A percentile compares a stretch with the other conserved stretches of the same genome.
These are phyloP conservation scores for Moniliophthora roreri DNA, from an alignment of 1,284 basidiomycete species.

Conservation along the genomic window DNA sequence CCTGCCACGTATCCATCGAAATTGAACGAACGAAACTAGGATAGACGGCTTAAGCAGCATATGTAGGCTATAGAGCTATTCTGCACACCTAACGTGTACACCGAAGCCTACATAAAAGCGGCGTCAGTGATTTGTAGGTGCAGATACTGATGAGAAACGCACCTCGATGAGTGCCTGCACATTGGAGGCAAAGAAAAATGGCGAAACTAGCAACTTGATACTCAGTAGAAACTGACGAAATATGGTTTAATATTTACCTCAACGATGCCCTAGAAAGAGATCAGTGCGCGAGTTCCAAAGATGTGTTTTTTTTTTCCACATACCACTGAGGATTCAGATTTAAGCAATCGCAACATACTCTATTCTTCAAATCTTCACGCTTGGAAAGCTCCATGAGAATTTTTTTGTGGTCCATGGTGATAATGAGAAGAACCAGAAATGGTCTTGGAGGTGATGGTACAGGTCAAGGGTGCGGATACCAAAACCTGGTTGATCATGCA, in stretches of 20 bases:
- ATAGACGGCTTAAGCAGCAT: background rate
- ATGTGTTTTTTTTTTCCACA: conserved; percentile 4
- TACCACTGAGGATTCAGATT: conserved; percentile 89
- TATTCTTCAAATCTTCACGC: conserved; percentile 73
- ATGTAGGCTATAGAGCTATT: background rate
- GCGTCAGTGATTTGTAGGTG: no score
- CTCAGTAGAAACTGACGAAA: conserved; percentile 9
- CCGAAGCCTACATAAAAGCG: conserved; percentile 63
- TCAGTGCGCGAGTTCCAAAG: conserved; percentile 8
- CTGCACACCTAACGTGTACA: conserved; percentile 75
- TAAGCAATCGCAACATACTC: conserved; percentile 76
- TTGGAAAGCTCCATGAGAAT: conserved; percentile 74
- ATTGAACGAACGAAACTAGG: conserved; percentile 86
- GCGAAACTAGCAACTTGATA: conserved; percentile 55
- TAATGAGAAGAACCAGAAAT: conserved; percentile 12
- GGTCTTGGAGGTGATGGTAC: background rate
- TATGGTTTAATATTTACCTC: conserved; percentile 10
- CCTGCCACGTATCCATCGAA: conserved; percentile 96
- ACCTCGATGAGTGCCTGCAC: conserved; percentile 81
- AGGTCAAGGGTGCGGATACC: background rate
- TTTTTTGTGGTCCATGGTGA: conserved; percentile 73
- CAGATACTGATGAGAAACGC: no score
- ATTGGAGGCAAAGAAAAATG: conserved; percentile 89
- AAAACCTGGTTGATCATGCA: no score
- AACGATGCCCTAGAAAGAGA: conserved; percentile 9